phyloP scores from a whole-genome alignment of 129 eudicot species.

The Flaveria trinervia region DNA sequence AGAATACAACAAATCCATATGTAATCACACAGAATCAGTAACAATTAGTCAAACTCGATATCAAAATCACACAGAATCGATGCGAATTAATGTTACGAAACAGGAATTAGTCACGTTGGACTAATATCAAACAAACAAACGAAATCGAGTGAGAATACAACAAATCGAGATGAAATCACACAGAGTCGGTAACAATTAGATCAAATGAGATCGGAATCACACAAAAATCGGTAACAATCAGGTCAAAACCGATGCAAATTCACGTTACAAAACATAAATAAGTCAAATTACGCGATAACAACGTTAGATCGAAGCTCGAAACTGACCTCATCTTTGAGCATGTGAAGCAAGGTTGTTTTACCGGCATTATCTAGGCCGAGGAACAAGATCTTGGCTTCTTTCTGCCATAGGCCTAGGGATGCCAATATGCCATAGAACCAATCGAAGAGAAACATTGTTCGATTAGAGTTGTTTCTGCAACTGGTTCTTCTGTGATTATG shows the following conservation, averaged over 20 bases:
- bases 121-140: too few species aligned
- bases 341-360: slow-evolving; percentile 28
- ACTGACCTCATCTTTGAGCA: slow-evolving; percentile 26
- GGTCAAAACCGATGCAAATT: neutral
- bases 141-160: too few species aligned
- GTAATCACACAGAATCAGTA: neutral
- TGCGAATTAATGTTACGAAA: too few species aligned
- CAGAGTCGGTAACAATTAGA: neutral
- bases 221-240: neutral
- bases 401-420: slow-evolving; percentile 26
- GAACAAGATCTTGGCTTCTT: slow-evolving; percentile 28
- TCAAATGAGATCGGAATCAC: neutral
- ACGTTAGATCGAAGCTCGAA: neutral
- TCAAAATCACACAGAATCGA: neutral
- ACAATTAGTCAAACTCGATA: neutral
- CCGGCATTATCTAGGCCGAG: slow-evolving; percentile 30
- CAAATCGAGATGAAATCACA: neutral
- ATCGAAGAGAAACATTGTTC: slow-evolving; percentile 20
- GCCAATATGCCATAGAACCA: slow-evolving; percentile 28
- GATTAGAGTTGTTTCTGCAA: slow-evolving; percentile 3
- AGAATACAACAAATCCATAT: neutral
- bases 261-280: neutral
- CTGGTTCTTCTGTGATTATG: slow-evolving; percentile 2
- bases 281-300: too few species aligned
- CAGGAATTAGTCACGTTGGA: too few species aligned